These are phyloP conservation scores for Picea abies DNA, from an alignment of 83 land plant species.

Conservation along the genomic window DNA sequence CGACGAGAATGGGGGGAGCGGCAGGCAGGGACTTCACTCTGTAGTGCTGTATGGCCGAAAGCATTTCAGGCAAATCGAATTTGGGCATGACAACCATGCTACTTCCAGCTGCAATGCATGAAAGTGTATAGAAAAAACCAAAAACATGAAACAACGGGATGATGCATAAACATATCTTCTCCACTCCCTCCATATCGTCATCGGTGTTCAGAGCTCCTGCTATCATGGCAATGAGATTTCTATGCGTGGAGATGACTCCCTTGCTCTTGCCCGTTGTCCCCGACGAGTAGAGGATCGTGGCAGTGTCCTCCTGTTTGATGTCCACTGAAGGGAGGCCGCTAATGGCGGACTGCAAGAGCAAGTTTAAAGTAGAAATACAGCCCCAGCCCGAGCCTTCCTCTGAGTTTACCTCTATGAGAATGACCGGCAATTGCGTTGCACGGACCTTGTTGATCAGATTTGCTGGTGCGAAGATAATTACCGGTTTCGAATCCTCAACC, in stretches of 20 bases:
- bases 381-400: background rate
- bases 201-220: background rate
- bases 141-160: slow-evolving; percentile 79
- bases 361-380: background rate
- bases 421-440: slow-evolving; percentile 7
- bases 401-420: slow-evolving; percentile 9
- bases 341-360: background rate
- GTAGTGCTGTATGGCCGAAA: slow-evolving; percentile 37
- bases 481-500: slow-evolving; percentile 39
- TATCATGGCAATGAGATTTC: slow-evolving; percentile 44
- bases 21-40: slow-evolving; percentile 51
- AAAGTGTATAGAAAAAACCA: slow-evolving; percentile 37
- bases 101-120: slow-evolving; percentile 35
- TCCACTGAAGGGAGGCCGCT: background rate
- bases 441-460: slow-evolving; percentile 28
- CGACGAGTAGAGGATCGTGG: slow-evolving; percentile 67
- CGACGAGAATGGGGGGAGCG: slow-evolving; percentile 64
- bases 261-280: slow-evolving; percentile 76
- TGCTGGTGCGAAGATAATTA: slow-evolving; percentile 31
- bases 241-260: slow-evolving; percentile 57
- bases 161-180: slow-evolving; percentile 27
- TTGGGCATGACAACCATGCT: slow-evolving; percentile 44
- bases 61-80: slow-evolving; percentile 41
- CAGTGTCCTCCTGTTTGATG: slow-evolving; percentile 37
- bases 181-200: background rate